Base-by-base conservation (phyloP, 371 early-diverging fungal species). In the Mucor plumbeus region DNA sequence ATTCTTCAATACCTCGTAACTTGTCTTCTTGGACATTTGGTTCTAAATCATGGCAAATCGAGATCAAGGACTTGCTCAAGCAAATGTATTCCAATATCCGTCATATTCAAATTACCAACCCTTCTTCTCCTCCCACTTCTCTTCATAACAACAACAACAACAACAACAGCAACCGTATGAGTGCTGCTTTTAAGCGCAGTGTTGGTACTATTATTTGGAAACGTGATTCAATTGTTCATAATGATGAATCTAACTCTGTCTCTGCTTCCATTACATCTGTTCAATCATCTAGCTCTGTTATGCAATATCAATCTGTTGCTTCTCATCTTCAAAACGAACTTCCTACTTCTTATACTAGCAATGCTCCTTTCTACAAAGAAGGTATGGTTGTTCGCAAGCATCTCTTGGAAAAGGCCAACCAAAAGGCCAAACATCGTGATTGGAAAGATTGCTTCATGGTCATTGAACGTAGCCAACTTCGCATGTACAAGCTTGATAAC, bases 341-440 rank as follows among this genome's bases (percentile, higher is more conserved):
- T 5, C 59, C 70, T 4, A 64, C 74, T 8, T 33, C 67, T 3
- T 70, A 64, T 40, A 67, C 65, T 5, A 67, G 66, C 61, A 70
- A 71, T 61, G 70, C 77, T 5, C 79, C 81, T 34, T 83, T 79
- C 50, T 72, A 80, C 4, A 84, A 91, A 66, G 91, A 91, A 67
- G 91, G 95, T 1, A 80, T 92, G 21, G 83, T 96, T 31, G 85
- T 90, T 63, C 85, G 95, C 50, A 96, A 96, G 71, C 93, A 94
- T 71, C 72, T 93, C 31, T 81, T 87, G 61, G 94, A 94, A 68
- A 76, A 85, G 4, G 79, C 85, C 3, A 92, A 88, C 56, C 86
- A 87, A 65, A 91, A 92, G 76, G 93, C 96, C 9, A 85, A 87
- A 40, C 80, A 90, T 67, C 87, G 96, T 7, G 83, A 85, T 13